These are phyloP conservation scores for Aspergillus costaricaensis DNA, from an alignment of 2,329 filamentous ascomycete genomes.

Conservation along the genomic window DNA sequence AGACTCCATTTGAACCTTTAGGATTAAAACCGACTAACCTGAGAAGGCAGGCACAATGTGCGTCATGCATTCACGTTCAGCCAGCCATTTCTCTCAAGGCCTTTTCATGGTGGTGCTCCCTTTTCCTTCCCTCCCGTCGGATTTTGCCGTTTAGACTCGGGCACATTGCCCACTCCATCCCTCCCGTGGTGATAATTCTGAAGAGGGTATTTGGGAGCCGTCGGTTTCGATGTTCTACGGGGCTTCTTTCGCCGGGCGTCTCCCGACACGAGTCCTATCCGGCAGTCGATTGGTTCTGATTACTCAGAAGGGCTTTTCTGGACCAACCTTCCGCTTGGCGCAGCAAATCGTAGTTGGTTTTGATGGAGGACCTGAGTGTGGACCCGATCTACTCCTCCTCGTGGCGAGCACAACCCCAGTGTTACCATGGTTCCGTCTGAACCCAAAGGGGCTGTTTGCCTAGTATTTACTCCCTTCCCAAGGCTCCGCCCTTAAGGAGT, in stretches of 20 bases:
- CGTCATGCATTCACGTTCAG: slow-evolving; percentile 17
- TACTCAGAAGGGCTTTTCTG: slow-evolving; percentile 1
- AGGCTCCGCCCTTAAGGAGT: slow-evolving; percentile 2
- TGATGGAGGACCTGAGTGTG: slow-evolving; percentile 15
- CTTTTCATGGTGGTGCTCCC: not conserved
- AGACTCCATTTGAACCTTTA: slow-evolving; percentile 11
- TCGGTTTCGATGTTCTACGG: not conserved
- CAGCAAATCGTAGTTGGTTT: slow-evolving; percentile 14
- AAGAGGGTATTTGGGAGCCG: not conserved
- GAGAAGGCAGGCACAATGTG: slow-evolving; percentile 12
- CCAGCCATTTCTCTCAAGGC: slow-evolving; percentile 9
- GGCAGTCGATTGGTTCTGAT: not conserved
- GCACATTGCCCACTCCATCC: not conserved
- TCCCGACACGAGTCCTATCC: not conserved
- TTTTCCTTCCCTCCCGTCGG: not conserved
- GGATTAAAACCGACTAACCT: slow-evolving; percentile 10
- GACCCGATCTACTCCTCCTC: slow-evolving; percentile 22
- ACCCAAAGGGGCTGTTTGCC: not conserved
- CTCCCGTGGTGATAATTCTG: not conserved
- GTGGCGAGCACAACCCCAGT: slow-evolving; percentile 18
- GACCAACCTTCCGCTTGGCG: not conserved
- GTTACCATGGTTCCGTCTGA: slow-evolving; percentile 19
- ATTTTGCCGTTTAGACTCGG: not conserved
- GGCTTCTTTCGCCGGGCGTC: slow-evolving; percentile 1
- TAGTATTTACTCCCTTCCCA: not conserved